phyloP scores from a whole-genome alignment of 331 rosid species.

The Stylosanthes scabra region DNA sequence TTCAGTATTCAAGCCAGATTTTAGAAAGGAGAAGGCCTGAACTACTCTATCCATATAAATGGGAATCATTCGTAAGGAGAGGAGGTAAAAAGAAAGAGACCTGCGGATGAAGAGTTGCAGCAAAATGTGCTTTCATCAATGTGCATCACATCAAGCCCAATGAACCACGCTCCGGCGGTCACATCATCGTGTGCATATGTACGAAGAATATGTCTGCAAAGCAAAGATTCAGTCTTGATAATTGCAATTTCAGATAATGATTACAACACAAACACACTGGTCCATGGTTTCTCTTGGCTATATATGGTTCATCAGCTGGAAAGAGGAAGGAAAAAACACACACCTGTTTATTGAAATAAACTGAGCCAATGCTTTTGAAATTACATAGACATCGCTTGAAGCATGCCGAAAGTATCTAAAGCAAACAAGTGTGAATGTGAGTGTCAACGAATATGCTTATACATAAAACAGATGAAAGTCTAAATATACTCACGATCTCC shows the following conservation, averaged over 20 bases:
- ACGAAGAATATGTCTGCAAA: conserved; percentile 64
- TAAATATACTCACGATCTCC: conserved; percentile 62
- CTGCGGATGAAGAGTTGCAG: conserved; percentile 76
- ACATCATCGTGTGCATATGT: conserved; percentile 79
- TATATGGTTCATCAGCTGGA: not conserved
- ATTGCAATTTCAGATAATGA: conserved; percentile 19
- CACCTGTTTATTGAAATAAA: conserved; percentile 84
- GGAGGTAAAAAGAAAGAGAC: conserved; percentile 44
- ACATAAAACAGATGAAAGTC: not conserved
- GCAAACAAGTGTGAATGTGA: conserved; percentile 32
- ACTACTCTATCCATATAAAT: conserved; percentile 28
- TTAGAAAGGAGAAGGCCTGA: conserved; percentile 19
- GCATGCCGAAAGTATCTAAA: conserved; percentile 86
- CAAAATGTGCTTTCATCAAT: conserved; percentile 69
- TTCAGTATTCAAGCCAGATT: not conserved
- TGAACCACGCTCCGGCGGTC: conserved; percentile 83
- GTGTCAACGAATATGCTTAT: conserved; percentile 3
- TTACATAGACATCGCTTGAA: conserved; percentile 67
- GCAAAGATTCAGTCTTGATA: conserved; percentile 34
- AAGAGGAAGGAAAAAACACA: conserved; percentile 10
- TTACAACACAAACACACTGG: not conserved
- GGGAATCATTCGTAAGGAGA: not conserved
- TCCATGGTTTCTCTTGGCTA: no score
- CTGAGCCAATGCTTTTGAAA: conserved; percentile 75
- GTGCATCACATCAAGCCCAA: conserved; percentile 77